phyloP scores from a whole-genome alignment of 1,139 yeast genomes.

The Geotrichum europaeum region DNA sequence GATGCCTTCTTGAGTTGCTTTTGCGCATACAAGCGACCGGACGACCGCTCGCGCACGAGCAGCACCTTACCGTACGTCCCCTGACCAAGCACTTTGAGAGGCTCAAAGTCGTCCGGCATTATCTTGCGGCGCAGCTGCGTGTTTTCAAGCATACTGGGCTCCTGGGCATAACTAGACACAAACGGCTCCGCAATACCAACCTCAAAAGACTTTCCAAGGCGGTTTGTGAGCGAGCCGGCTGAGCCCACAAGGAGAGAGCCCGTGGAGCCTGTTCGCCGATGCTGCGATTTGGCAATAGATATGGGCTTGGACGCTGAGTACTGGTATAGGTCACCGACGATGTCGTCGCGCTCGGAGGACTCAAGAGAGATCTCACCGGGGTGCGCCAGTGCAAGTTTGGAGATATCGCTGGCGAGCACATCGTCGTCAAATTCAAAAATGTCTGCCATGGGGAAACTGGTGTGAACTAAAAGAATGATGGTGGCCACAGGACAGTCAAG shows the following conservation, averaged over 20 bases:
- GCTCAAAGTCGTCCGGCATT: constrained; percentile 57
- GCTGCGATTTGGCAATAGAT: constrained; percentile 8
- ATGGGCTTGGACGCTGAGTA: constrained; percentile 12
- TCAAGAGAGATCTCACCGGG: not conserved
- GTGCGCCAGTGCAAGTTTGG: not conserved
- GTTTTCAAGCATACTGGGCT: constrained; percentile 44
- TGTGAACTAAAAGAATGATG: not conserved
- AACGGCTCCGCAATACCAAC: constrained; percentile 40
- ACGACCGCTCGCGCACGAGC: constrained; percentile 58
- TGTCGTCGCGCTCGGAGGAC: not conserved
- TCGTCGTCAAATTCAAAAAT: constrained; percentile 5
- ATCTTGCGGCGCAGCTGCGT: constrained; percentile 27
- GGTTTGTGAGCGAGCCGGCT: not conserved
- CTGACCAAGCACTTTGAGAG: constrained; percentile 72
- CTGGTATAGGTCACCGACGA: constrained; percentile 17
- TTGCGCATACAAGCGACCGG: constrained; percentile 75
- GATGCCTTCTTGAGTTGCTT: constrained; percentile 81
- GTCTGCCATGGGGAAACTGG: not conserved
- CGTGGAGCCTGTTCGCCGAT: constrained; percentile 13
- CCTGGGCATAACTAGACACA: constrained; percentile 29
- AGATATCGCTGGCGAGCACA: not conserved
- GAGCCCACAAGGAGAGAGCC: constrained; percentile 5
- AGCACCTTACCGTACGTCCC: constrained; percentile 93
- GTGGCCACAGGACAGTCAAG: not conserved
- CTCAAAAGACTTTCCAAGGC: constrained; percentile 41